Percentiles rank a stretch among this genome's conserved stretches.
These are phyloP conservation scores for Dothideomycetidae sp. DNA, from an alignment of 2,329 filamentous ascomycete genomes.

Conservation along the genomic window DNA sequence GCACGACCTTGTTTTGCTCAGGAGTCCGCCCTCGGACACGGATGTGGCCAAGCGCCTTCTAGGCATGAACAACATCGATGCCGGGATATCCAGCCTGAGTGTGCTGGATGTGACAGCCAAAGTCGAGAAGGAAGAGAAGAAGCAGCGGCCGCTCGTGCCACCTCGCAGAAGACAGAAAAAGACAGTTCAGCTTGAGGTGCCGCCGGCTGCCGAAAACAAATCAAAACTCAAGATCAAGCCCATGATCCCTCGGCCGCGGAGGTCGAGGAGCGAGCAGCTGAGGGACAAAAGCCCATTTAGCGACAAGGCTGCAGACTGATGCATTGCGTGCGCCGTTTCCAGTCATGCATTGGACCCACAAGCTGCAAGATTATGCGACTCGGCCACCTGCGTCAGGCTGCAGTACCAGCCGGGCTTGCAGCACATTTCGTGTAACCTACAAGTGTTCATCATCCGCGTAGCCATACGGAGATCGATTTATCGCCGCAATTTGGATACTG, in stretches of 20 bases:
- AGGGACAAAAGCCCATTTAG: slow-evolving; percentile 14
- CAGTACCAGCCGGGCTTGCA: too few relatives aligned
- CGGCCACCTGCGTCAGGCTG: too few relatives aligned
- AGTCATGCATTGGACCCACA: too few relatives aligned
- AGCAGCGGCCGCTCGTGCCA: slow-evolving; percentile 68
- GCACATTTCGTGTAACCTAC: too few relatives aligned
- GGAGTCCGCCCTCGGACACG: slow-evolving; percentile 17
- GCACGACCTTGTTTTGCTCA: neutral
- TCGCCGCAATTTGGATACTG: too few relatives aligned
- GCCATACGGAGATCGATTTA: too few relatives aligned
- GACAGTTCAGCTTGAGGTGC: slow-evolving; percentile 12
- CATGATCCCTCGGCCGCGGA: slow-evolving; percentile 4
- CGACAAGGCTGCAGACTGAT: slow-evolving; percentile 13
- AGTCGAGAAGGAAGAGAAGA: slow-evolving; percentile 57
- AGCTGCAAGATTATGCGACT: too few relatives aligned
- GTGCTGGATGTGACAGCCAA: slow-evolving; percentile 56
- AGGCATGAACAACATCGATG: slow-evolving; percentile 56
- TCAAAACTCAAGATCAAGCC: slow-evolving; percentile 11
- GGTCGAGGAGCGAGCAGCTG: slow-evolving; percentile 8
- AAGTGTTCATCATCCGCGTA: too few relatives aligned
- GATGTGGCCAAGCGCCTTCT: slow-evolving; percentile 40
- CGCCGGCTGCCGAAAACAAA: slow-evolving; percentile 13
- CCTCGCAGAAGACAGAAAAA: slow-evolving; percentile 51
- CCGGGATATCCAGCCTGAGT: slow-evolving; percentile 59
- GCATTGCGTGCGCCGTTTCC: too few relatives aligned